Evolutionary conservation across 371 early-diverging fungal genomes (phyloP), one percentile per base, ranked within the genome.

Genomic region (Entomophthora muscae): DNA sequence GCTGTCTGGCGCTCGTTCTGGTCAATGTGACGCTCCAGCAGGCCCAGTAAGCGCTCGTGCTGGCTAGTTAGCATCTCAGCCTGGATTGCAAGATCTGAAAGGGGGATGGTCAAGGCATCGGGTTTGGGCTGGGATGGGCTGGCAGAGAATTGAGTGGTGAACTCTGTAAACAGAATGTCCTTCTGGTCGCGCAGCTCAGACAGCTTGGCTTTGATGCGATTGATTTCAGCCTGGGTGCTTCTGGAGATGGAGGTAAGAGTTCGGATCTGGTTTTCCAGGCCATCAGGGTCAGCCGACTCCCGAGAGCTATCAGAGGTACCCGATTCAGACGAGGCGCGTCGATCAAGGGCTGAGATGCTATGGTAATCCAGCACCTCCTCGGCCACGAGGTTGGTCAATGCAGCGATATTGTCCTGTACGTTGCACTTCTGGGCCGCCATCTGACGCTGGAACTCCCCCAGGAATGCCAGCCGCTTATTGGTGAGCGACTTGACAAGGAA

Each of bases 151-250:
- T 26, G 27, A 2, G 58, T 21, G 3, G 26, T 31, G 32, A 57
- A 57, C 58, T 57, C 29, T 12, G 27, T 3, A 26, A 57, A 28
- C 1, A 57, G 29, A 26, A 57, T 57, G 29, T 31, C 26, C 58
- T 57, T 57, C 58, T 57, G 58, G n/a, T 57, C 58, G 29, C 58
- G 31, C 29, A 57, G 58, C 29, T 57, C 58, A 26, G 58, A 26
- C 7, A 57, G 31, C 21, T 57, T 57, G 2, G 27, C 29, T 29
- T 31, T 57, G 29, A 31, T 57, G 58, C 12, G 26, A 21, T 57
- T 26, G 22, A 57, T 57, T 21, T 57, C 58, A 26, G 21, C 17
- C 31, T 57, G 58, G 21, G 31, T 57, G 29, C 31, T 21, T 21
- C 26, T 57, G 32, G 58, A 57, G 58, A 3, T 57, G n/a, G 26